These are phyloP conservation scores for Lepidium campestre DNA, from an alignment of 441 rosid species.

Conservation along the genomic window DNA sequence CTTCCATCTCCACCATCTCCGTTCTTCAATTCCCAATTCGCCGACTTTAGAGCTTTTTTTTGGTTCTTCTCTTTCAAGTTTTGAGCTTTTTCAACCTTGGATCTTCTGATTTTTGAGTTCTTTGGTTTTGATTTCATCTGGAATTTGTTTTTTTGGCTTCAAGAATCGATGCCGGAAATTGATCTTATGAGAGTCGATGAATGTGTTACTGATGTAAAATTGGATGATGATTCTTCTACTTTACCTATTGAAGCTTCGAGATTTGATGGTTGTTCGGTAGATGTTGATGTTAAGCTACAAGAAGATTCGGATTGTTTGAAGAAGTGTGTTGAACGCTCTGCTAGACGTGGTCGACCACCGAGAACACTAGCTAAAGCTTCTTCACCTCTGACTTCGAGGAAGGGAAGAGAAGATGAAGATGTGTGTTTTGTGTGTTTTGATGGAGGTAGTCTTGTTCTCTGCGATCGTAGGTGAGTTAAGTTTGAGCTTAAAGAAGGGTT, in stretches of 20 bases:
- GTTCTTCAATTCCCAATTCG: slow-evolving; percentile 20
- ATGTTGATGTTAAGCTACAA: slow-evolving; percentile 15
- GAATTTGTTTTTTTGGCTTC: not conserved
- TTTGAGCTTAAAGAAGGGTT: not conserved
- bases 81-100: not conserved
- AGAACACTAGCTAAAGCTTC: slow-evolving; percentile 31
- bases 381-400: slow-evolving; percentile 21
- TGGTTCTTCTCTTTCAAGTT: not conserved
- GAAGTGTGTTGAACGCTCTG: slow-evolving; percentile 25
- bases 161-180: slow-evolving; percentile 27
- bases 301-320: slow-evolving; percentile 19
- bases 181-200: slow-evolving; percentile 52
- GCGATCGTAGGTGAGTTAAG: slow-evolving; percentile 86
- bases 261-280: slow-evolving; percentile 16
- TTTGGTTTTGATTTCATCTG: not conserved
- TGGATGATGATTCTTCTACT: slow-evolving; percentile 29
- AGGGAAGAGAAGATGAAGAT: slow-evolving; percentile 69
- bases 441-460: slow-evolving; percentile 93
- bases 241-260: slow-evolving; percentile 27
- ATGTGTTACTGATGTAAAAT: slow-evolving; percentile 34
- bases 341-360: slow-evolving; percentile 79
- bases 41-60: slow-evolving; percentile 35
- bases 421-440: slow-evolving; percentile 99
- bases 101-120: slow-evolving; percentile 1
- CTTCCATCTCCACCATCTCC: slow-evolving; percentile 22